Evolutionary conservation across 2,329 filamentous ascomycete species (phyloP).

Genomic region (Leptographium galeiforme): DNA sequence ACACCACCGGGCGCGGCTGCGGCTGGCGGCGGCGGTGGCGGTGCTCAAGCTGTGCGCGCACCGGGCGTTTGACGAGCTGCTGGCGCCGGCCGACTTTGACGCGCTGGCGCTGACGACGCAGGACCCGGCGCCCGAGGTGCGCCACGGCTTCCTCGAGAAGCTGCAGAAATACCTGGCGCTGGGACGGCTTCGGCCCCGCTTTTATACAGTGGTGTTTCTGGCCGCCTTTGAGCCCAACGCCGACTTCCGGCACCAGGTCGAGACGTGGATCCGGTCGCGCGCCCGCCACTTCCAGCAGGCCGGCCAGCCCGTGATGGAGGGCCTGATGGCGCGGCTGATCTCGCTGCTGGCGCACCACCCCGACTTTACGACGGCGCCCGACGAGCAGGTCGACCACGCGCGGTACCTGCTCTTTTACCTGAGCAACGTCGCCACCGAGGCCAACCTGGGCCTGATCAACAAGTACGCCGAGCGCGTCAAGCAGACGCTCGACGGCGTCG

Average conservation of each 20-base stretch:
- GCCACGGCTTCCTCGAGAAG: slow-evolving; percentile 66
- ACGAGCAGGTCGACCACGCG: slow-evolving; percentile 67
- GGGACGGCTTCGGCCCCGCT: slow-evolving; percentile 56
- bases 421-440: slow-evolving; percentile 65
- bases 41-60: slow-evolving; percentile 72
- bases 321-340: slow-evolving; percentile 66
- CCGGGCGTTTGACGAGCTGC: slow-evolving; percentile 61
- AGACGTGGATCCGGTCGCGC: slow-evolving; percentile 82
- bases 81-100: slow-evolving; percentile 66
- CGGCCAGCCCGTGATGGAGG: slow-evolving; percentile 60
- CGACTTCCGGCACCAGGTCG: slow-evolving; percentile 59
- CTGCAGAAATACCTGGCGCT: slow-evolving; percentile 82
- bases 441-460: slow-evolving; percentile 79
- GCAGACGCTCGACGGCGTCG: slow-evolving; percentile 70
- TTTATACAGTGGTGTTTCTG: slow-evolving; percentile 81
- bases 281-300: slow-evolving; percentile 49
- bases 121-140: slow-evolving; percentile 60
- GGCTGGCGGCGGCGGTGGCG: slow-evolving; percentile 67
- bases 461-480: slow-evolving; percentile 90
- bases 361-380: slow-evolving; percentile 54
- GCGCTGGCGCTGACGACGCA: slow-evolving; percentile 69
- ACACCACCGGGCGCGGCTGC: slow-evolving; percentile 66
- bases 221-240: slow-evolving; percentile 74
- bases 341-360: slow-evolving; percentile 88
- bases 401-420: slow-evolving; percentile 87